phyloP scores from a whole-genome alignment of 2,329 filamentous ascomycete species.

The Ophiostoma ips region DNA sequence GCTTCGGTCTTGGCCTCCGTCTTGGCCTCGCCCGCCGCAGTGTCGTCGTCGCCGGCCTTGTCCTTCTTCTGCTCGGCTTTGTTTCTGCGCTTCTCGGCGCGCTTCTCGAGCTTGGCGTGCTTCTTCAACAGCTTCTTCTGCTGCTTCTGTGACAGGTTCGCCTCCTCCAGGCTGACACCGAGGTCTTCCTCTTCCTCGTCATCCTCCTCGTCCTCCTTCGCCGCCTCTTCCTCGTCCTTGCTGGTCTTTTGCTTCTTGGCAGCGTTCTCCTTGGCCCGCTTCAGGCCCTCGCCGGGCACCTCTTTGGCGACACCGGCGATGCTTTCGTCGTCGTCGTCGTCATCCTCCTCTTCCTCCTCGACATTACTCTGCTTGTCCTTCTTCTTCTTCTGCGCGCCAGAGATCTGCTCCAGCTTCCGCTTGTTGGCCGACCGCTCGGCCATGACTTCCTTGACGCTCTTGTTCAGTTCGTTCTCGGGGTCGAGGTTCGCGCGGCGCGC shows the following conservation, averaged over 20 bases:
- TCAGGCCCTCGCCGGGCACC: constrained; percentile 51
- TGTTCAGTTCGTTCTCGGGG: constrained; percentile 68
- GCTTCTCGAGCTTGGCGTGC: constrained; percentile 36
- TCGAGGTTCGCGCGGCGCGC: constrained; percentile 58
- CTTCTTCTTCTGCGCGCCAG: constrained; percentile 14
- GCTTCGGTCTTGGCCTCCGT: constrained; percentile 19
- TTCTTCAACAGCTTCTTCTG: constrained; percentile 35
- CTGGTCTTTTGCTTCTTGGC: constrained; percentile 37
- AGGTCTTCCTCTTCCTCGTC: constrained; percentile 16
- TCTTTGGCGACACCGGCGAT: constrained; percentile 41
- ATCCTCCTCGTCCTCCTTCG: constrained; percentile 1
- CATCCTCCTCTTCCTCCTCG: constrained; percentile 25
- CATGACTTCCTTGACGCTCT: constrained; percentile 80
- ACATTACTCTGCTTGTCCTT: constrained; percentile 23
- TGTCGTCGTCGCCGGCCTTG: constrained; percentile 27
- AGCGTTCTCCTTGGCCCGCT: constrained; percentile 27
- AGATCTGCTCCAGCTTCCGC: constrained; percentile 58
- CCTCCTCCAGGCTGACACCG: constrained; percentile 10
- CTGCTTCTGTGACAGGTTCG: constrained; percentile 29
- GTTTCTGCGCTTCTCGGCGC: constrained; percentile 32
- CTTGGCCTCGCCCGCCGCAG: constrained; percentile 33
- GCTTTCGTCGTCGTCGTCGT: constrained; percentile 30
- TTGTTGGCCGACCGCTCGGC: constrained; percentile 58
- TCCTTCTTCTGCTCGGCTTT: constrained; percentile 18
- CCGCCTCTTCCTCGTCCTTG: constrained; percentile 9